These are phyloP conservation scores for Xylariomycetidae sp. DNA, from an alignment of 2,329 filamentous ascomycete species.

Conservation along the genomic window DNA sequence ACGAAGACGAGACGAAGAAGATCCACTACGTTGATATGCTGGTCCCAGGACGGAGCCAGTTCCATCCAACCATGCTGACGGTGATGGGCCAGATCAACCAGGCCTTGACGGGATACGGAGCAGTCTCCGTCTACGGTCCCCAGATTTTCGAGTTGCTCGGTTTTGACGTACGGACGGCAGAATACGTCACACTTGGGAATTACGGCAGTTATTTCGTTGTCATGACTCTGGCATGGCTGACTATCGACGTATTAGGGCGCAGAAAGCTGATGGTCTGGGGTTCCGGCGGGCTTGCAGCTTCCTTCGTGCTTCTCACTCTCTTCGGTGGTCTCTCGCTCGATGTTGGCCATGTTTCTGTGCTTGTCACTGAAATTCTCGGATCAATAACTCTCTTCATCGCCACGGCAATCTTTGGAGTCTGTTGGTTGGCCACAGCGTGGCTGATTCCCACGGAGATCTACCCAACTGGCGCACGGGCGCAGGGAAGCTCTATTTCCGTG, in stretches of 20 bases:
- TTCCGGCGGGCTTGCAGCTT: conserved; percentile 39
- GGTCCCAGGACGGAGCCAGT: conserved; percentile 45
- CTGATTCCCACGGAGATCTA: conserved; percentile 54
- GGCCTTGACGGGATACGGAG: conserved; percentile 51
- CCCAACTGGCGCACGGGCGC: conserved; percentile 46
- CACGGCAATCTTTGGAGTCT: conserved; percentile 55
- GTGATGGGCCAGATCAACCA: conserved; percentile 60
- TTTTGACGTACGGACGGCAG: conserved; percentile 42
- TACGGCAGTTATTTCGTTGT: conserved; percentile 55
- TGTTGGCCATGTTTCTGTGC: conserved; percentile 30
- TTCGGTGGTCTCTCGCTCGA: conserved; percentile 44
- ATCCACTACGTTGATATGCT: conserved; percentile 54
- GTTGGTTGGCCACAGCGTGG: conserved; percentile 55
- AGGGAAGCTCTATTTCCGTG: conserved; percentile 49
- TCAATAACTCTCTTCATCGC: conserved; percentile 48
- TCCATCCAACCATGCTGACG: conserved; percentile 54
- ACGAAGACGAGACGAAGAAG: conserved; percentile 40
- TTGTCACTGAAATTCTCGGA: conserved; percentile 42
- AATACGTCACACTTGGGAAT: conserved; percentile 54
- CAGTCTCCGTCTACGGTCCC: conserved; percentile 56
- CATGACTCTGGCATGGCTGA: conserved; percentile 56
- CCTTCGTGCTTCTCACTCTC: conserved; percentile 44
- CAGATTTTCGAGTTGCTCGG: conserved; percentile 59
- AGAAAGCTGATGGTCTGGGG: conserved; percentile 48
- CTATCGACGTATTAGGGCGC: conserved; percentile 50